Conservation (phyloP, 352 stramenopile species). For the Globisporangium abappressorium region DNA sequence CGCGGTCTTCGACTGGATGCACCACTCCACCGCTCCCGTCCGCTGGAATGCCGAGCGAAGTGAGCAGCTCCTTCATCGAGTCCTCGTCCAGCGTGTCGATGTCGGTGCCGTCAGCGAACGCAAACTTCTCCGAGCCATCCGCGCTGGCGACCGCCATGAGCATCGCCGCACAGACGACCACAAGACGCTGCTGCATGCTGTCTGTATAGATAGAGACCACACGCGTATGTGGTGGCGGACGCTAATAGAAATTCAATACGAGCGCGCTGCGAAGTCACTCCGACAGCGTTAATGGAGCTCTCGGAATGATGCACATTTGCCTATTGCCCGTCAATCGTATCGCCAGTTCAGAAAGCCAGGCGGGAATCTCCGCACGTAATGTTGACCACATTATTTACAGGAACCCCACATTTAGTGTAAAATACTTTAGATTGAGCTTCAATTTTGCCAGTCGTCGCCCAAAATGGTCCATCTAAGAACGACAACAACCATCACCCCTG, state of each 20-base stretch:
- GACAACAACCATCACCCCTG: background rate
- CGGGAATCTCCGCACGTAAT: background rate
- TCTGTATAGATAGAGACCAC: background rate
- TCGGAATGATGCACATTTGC: background rate
- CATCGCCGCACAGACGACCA: background rate
- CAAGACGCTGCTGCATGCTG: background rate
- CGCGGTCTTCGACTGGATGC: constrained; percentile 2
- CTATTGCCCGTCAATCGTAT: background rate
- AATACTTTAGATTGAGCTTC: background rate
- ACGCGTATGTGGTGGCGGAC: background rate
- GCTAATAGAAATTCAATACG: background rate
- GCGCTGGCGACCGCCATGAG: background rate
- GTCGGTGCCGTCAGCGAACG: constrained; percentile 3
- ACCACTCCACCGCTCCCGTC: background rate
- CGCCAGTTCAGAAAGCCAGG: constrained; percentile 4
- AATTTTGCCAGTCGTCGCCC: background rate
- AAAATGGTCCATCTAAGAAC: constrained; percentile 2
- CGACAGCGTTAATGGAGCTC: background rate
- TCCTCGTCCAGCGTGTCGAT: background rate
- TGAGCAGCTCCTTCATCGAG: constrained; percentile 3
- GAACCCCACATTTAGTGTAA: background rate
- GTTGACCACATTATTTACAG: background rate
- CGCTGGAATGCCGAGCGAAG: background rate
- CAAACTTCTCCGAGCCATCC: background rate
- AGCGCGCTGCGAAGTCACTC: background rate